phyloP scores from a whole-genome alignment of 768 basidiomycete genomes.

The Galerina sulciceps region DNA sequence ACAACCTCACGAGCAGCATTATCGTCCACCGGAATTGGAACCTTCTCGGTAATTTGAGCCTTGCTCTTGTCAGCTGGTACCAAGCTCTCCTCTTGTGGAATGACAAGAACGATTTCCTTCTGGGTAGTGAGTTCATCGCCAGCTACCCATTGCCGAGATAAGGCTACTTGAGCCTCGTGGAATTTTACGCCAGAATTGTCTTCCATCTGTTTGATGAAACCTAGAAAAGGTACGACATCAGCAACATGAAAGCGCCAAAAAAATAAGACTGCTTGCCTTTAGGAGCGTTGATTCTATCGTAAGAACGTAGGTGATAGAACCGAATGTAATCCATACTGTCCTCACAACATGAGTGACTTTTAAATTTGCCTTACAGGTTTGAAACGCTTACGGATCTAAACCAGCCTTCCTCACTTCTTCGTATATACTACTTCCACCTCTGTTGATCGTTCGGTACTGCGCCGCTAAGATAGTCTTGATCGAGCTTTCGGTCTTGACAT shows the following conservation, averaged over 20 bases:
- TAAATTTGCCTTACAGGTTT: background rate
- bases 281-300: constrained; percentile 89
- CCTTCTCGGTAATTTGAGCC: constrained; percentile 54
- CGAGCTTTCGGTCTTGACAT: constrained; percentile 67
- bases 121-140: constrained; percentile 43
- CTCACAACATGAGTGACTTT: background rate
- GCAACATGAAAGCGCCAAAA: background rate
- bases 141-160: constrained; percentile 77
- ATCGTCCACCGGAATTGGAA: constrained; percentile 66
- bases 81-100: constrained; percentile 57
- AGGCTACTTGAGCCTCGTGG: constrained; percentile 85
- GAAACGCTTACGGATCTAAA: constrained; percentile 68
- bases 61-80: constrained; percentile 55
- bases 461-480: constrained; percentile 88
- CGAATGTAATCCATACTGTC: constrained; percentile 80
- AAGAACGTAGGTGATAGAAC: constrained; percentile 91
- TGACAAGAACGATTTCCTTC: constrained; percentile 60
- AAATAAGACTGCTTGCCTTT: constrained; percentile 42
- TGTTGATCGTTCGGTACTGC: constrained; percentile 87
- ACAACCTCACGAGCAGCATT: constrained; percentile 75
- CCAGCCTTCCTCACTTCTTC: constrained; percentile 79
- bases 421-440: constrained; percentile 86
- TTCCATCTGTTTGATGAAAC: constrained; percentile 74
- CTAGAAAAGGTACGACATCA: constrained; percentile 20
- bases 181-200: constrained; percentile 76